phyloP scores from a whole-genome alignment of 148 eudicot genomes.

The Rhododendron williamsianum region DNA sequence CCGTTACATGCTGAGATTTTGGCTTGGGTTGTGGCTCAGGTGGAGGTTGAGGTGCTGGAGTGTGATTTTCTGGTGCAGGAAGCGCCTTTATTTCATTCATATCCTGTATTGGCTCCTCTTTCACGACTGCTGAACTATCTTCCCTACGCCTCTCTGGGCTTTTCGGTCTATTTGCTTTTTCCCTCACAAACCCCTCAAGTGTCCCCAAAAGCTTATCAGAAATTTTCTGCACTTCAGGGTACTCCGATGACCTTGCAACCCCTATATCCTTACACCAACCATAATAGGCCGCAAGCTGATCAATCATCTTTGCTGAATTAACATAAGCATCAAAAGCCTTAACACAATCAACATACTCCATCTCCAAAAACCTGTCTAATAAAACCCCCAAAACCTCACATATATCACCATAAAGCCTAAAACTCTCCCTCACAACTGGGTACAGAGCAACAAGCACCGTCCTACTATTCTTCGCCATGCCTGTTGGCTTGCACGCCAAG shows the following conservation, averaged over 20 bases:
- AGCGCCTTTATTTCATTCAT: conserved; percentile 75
- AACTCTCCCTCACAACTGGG: conserved; percentile 54
- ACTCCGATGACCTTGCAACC: conserved; percentile 39
- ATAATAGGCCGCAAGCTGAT: conserved; percentile 44
- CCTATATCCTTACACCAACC: conserved; percentile 51
- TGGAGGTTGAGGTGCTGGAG: conserved; percentile 33
- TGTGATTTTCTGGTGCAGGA: conserved; percentile 26
- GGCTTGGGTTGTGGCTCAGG: conserved; percentile 49
- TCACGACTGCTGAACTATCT: conserved; percentile 2
- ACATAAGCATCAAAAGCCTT: conserved; percentile 46
- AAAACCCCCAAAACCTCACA: conserved; percentile 41
- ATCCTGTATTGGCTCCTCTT: conserved; percentile 15
- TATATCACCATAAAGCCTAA: conserved; percentile 44
- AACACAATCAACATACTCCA: conserved; percentile 47
- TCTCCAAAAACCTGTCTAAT: conserved; percentile 37
- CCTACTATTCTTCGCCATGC: conserved; percentile 31
- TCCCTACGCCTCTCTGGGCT: conserved; percentile 14
- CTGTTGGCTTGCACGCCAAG: conserved; percentile 39
- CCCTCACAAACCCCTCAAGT: conserved; percentile 42
- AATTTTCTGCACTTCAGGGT: conserved; percentile 49
- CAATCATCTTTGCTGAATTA: conserved; percentile 47
- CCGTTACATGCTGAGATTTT: conserved; percentile 27
- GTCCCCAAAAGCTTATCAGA: conserved; percentile 38
- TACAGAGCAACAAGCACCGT: conserved; percentile 43
- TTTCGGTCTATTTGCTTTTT: conserved; percentile 23